Percentiles rank a stretch among this genome's conserved stretches.
Conservation (phyloP, 257 asterid species). For the Anisodus acutangulus region DNA sequence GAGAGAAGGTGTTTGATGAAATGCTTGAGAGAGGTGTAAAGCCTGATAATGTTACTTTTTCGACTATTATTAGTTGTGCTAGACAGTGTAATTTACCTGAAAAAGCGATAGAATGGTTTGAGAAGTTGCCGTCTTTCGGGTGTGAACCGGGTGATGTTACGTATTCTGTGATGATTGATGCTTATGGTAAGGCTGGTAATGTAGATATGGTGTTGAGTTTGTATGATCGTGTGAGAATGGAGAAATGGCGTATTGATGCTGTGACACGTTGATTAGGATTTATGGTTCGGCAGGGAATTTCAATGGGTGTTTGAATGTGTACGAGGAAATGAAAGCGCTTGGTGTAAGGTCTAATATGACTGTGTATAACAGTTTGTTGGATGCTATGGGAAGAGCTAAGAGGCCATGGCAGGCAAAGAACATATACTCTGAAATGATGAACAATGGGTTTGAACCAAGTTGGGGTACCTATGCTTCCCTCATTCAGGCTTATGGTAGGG, state of each 20-base stretch:
- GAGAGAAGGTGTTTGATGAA: slow-evolving; percentile 60
- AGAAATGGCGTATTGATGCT: slow-evolving; percentile 85
- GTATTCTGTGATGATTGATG: slow-evolving; percentile 80
- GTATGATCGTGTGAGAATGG: slow-evolving; percentile 82
- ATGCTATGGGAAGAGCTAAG: slow-evolving; percentile 96
- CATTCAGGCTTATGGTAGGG: slow-evolving; percentile 71
- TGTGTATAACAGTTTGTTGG: slow-evolving; percentile 75
- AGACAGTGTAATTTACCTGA: slow-evolving; percentile 70
- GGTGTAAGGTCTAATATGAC: slow-evolving; percentile 61
- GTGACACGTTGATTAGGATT: slow-evolving; percentile 70
- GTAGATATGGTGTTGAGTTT: slow-evolving; percentile 69
- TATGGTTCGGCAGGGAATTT: slow-evolving; percentile 70
- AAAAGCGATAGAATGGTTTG: slow-evolving; percentile 88
- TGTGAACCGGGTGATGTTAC: slow-evolving; percentile 76
- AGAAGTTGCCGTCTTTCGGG: slow-evolving; percentile 71
- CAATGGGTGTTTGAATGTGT: slow-evolving; percentile 91
- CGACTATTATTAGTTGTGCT: slow-evolving; percentile 88
- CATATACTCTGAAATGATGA: slow-evolving; percentile 70
- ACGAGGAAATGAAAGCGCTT: slow-evolving; percentile 91
- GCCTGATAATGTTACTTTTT: slow-evolving; percentile 84
- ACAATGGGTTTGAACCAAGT: slow-evolving; percentile 62
- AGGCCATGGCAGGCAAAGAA: slow-evolving; percentile 91
- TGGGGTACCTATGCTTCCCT: slow-evolving; percentile 82
- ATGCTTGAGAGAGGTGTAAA: slow-evolving; percentile 74
- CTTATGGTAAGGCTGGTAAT: slow-evolving; percentile 79